Percentiles rank a stretch among this genome's conserved stretches.
phyloP scores from a whole-genome alignment of 176 grass and related monocot species.

The Oryza meridionalis region DNA sequence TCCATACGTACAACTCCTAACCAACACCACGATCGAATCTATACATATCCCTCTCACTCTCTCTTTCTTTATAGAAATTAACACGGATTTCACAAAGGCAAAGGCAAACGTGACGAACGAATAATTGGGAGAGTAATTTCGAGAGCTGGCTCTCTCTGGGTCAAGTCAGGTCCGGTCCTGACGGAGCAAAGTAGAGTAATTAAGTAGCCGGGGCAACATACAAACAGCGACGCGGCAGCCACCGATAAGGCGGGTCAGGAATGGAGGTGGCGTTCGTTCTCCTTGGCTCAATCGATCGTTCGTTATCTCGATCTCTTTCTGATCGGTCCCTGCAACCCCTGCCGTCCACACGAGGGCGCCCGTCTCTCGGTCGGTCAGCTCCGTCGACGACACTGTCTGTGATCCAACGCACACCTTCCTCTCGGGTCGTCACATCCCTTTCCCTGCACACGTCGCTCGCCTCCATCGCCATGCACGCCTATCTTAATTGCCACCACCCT shows the following conservation, averaged over 20 bases:
- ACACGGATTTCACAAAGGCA: background rate
- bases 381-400: too few relatives aligned
- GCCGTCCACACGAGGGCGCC: background rate
- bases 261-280: too few relatives aligned
- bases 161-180: background rate
- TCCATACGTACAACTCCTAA: background rate
- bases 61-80: background rate
- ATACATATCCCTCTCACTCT: too few relatives aligned
- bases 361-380: too few relatives aligned
- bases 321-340: background rate
- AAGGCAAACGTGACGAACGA: background rate
- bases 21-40: background rate
- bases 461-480: too few relatives aligned
- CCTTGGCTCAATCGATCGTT: background rate
- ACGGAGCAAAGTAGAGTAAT: background rate
- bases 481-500: too few relatives aligned
- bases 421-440: too few relatives aligned
- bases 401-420: too few relatives aligned
- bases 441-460: too few relatives aligned
- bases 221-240: background rate
- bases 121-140: too few relatives aligned
- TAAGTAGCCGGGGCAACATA: background rate
- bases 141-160: background rate
- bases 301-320: too few relatives aligned
- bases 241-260: background rate